Conservation (phyloP, 2,329 filamentous ascomycete species). For the Colletotrichum orchidophilum region DNA sequence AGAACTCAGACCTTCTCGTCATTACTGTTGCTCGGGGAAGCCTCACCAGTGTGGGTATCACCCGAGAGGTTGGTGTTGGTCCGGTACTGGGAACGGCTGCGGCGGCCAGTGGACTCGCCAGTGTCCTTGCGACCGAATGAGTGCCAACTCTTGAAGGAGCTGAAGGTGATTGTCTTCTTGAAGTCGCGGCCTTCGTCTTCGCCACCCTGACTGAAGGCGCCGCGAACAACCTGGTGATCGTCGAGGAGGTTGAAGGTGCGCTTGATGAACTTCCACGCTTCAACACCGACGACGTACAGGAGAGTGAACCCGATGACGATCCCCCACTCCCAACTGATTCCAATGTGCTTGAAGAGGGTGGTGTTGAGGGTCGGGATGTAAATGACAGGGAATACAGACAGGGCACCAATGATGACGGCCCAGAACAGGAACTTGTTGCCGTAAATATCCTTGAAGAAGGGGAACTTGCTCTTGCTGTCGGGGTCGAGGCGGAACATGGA, state of each 20-base stretch:
- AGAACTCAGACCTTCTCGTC: conserved; percentile 20
- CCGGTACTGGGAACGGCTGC: conserved; percentile 28
- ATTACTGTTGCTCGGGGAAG: conserved; percentile 18
- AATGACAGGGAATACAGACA: conserved; percentile 74
- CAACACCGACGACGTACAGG: conserved; percentile 73
- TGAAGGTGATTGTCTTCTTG: conserved; percentile 60
- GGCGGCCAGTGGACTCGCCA: conserved; percentile 42
- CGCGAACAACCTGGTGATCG: conserved; percentile 59
- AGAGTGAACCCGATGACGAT: conserved; percentile 71
- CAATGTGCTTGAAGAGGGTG: conserved; percentile 76
- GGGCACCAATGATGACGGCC: conserved; percentile 67
- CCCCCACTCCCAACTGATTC: conserved; percentile 80
- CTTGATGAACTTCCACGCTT: conserved; percentile 78
- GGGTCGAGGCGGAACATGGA: conserved; percentile 76
- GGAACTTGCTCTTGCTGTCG: conserved; percentile 58
- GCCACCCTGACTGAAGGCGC: conserved; percentile 62
- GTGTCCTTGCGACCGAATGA: conserved; percentile 54
- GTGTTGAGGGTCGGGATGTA: conserved; percentile 78
- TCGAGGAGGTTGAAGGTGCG: conserved; percentile 62
- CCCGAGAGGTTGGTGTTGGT: conserved; percentile 33
- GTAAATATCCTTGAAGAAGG: conserved; percentile 71
- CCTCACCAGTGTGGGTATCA: conserved; percentile 30
- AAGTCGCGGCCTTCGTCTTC: conserved; percentile 52
- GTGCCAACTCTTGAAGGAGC: conserved; percentile 60
- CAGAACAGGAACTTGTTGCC: conserved; percentile 77